Conservation (phyloP, 2,329 filamentous ascomycete species). For the Mycocentrospora acerina region DNA sequence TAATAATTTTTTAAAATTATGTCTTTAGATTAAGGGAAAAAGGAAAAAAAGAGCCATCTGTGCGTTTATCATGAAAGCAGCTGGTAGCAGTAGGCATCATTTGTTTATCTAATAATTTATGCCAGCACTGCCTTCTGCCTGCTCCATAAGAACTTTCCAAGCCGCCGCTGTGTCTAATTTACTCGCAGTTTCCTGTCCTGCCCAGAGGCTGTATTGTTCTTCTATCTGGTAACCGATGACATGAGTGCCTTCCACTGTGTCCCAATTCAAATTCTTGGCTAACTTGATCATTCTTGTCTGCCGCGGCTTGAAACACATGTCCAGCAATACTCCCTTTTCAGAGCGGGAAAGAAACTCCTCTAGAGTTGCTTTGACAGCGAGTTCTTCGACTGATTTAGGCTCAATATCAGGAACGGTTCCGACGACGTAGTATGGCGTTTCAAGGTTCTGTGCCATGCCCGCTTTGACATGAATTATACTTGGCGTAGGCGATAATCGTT, state of each 20-base stretch:
- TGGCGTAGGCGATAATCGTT: conserved; percentile 1
- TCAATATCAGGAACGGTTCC: conserved; percentile 2
- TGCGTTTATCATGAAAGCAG: too few species aligned
- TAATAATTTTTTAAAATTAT: too few species aligned
- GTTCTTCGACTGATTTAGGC: conserved; percentile 2
- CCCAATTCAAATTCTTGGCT: conserved; percentile 3
- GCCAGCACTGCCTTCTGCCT: conserved; percentile 3
- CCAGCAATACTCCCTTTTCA: conserved; percentile 4
- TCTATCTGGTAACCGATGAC: conserved; percentile 9
- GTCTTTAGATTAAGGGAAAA: too few species aligned
- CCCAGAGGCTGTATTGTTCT: conserved; percentile 6
- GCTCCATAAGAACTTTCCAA: conserved; percentile 2
- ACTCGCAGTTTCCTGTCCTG: conserved; percentile 2
- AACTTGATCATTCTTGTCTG: conserved; percentile 5
- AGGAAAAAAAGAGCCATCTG: too few species aligned
- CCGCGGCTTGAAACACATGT: conserved; percentile 8
- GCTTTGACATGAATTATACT: too few species aligned
- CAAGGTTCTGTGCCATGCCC: too few species aligned
- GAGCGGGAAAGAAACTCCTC: conserved; percentile 2
- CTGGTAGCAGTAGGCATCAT: too few species aligned
- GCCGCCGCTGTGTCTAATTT: conserved; percentile 1
- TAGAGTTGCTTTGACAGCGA: conserved; percentile 1
- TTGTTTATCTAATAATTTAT: conserved; percentile 3
- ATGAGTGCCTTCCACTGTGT: conserved; percentile 3
- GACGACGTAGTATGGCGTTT: conserved; percentile 5